Evolutionary conservation across 768 basidiomycete species (phyloP).

Genomic region (Kwoniella newhampshirensis): DNA sequence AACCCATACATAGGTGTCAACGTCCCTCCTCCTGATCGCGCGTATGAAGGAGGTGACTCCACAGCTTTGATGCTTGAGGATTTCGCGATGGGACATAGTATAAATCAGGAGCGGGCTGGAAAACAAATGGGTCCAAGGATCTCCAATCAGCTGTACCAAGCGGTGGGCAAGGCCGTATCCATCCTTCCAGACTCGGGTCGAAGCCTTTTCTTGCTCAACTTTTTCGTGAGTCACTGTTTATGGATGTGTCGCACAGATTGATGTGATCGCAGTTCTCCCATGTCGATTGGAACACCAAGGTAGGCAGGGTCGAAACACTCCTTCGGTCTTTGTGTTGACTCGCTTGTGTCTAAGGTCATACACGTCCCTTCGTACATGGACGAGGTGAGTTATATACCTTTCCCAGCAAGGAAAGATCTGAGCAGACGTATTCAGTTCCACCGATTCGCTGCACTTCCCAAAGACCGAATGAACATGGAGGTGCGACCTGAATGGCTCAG

Average conservation of each 20-base stretch:
- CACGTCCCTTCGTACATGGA: slow-evolving; percentile 1
- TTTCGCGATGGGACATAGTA: slow-evolving; percentile 6
- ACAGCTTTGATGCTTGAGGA: slow-evolving; percentile 1
- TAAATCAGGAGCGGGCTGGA: slow-evolving; percentile 2
- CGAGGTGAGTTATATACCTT: not conserved
- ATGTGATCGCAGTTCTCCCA: slow-evolving; percentile 1
- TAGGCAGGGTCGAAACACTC: not conserved
- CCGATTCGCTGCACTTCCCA: not conserved
- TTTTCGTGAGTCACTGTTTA: slow-evolving; percentile 2
- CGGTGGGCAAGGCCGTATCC: not conserved
- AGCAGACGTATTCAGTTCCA: slow-evolving; percentile 5
- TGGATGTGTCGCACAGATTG: not conserved
- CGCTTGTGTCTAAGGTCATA: not conserved
- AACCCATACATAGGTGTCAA: no score
- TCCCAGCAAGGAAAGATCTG: not conserved
- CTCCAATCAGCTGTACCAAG: slow-evolving; percentile 3
- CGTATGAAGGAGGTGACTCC: not conserved
- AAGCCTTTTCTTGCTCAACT: not conserved
- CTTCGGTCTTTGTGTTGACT: no score
- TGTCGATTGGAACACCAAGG: slow-evolving; percentile 7
- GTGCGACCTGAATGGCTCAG: slow-evolving; percentile 1
- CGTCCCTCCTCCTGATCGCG: no score
- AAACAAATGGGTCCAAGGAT: not conserved
- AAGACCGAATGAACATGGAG: not conserved
- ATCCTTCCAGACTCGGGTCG: slow-evolving; percentile 5